These are phyloP conservation scores for Hordeum marinum DNA, from an alignment of 176 grass and related monocot species.

Conservation along the genomic window DNA sequence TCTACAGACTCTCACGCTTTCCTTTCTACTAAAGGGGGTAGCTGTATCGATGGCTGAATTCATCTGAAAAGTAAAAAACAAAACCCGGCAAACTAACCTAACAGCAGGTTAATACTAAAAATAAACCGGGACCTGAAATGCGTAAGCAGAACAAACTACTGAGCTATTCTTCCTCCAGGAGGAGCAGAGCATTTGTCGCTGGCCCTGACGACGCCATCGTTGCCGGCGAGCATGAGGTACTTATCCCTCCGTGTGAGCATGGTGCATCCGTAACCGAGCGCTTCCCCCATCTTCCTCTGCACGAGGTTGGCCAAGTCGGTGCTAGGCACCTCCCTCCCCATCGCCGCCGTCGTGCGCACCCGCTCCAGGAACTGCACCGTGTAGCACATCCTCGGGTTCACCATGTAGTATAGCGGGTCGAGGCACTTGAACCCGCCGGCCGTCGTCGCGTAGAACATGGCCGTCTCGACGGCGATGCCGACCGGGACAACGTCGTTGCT, in stretches of 20 bases:
- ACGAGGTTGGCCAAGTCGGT: constrained; percentile 55
- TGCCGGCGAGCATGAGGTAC: constrained; percentile 77
- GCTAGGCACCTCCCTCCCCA: not conserved
- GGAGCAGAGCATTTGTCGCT: not conserved
- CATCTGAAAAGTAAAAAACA: not conserved
- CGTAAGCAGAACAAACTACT: not conserved
- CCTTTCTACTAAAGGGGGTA: too few species aligned
- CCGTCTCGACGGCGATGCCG: constrained; percentile 40
- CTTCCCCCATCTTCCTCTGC: constrained; percentile 52
- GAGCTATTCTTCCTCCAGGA: not conserved
- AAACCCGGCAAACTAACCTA: not conserved
- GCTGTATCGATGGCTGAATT: too few species aligned
- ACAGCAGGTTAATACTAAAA: not conserved
- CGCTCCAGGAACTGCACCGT: constrained; percentile 48
- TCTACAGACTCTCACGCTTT: too few species aligned
- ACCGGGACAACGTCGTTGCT: constrained; percentile 55
- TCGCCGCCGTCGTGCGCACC: constrained; percentile 22
- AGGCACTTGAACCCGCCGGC: constrained; percentile 62
- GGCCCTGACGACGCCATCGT: constrained; percentile 48
- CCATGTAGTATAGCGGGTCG: constrained; percentile 65
- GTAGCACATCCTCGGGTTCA: constrained; percentile 54
- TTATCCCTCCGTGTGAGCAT: constrained; percentile 78
- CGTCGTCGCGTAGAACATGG: constrained; percentile 83
- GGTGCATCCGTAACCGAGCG: constrained; percentile 60
- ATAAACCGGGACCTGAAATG: not conserved